These are phyloP conservation scores for Aspergillus candidus DNA, from an alignment of 2,329 filamentous ascomycete species.

Conservation along the genomic window DNA sequence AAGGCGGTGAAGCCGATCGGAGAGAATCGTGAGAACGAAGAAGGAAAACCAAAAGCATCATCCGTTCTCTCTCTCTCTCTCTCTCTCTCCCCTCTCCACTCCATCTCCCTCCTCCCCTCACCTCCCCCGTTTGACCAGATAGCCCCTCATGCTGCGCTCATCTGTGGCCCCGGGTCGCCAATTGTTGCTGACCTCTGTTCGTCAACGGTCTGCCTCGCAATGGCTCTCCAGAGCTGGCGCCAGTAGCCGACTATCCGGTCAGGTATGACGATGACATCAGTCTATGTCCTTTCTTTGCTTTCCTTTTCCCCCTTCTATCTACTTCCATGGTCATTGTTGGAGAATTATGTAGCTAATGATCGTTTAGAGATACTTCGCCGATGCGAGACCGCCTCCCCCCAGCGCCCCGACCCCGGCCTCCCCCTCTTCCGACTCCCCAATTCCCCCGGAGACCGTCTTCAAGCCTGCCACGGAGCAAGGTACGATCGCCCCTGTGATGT, in stretches of 20 bases:
- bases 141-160: slow-evolving; percentile 52
- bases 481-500: slow-evolving; percentile 13
- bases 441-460: slow-evolving; percentile 46
- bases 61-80: slow-evolving; percentile 26
- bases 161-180: slow-evolving; percentile 46
- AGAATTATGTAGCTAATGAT: too few relatives aligned
- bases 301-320: slow-evolving; percentile 14
- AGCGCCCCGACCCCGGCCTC: slow-evolving; percentile 39
- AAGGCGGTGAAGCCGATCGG: slow-evolving; percentile 28
- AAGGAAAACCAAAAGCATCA: slow-evolving; percentile 20
- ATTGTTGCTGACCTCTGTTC: slow-evolving; percentile 35
- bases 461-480: slow-evolving; percentile 34
- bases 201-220: slow-evolving; percentile 35
- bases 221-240: slow-evolving; percentile 37
- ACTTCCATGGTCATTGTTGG: slow-evolving; percentile 14
- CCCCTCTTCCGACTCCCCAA: slow-evolving; percentile 41
- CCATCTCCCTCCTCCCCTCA: slow-evolving; percentile 20
- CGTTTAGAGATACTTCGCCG: slow-evolving; percentile 44
- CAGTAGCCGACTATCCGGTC: slow-evolving; percentile 35
- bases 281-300: slow-evolving; percentile 22
- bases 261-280: slow-evolving; percentile 29
- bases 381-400: slow-evolving; percentile 37
- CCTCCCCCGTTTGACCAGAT: slow-evolving; percentile 27
- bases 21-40: slow-evolving; percentile 28
- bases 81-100: slow-evolving; percentile 21